Conservation (phyloP, 2,329 filamentous ascomycete genomes). For the Talaromyces sp. region DNA sequence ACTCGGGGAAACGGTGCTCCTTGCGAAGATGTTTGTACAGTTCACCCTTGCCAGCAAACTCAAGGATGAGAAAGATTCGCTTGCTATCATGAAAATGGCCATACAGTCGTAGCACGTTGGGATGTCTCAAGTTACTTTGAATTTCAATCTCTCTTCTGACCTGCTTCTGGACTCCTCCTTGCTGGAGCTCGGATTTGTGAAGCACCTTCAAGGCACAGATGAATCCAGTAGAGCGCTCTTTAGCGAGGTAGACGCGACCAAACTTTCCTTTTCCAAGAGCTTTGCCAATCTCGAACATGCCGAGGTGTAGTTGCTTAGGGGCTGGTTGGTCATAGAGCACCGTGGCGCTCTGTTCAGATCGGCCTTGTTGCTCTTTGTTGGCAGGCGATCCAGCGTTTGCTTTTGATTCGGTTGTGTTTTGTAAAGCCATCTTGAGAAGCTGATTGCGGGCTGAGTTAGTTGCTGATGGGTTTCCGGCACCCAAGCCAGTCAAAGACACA, state of each 20-base stretch:
- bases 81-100: constrained; percentile 88
- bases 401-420: constrained; percentile 67
- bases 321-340: constrained; percentile 57
- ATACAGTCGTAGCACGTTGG: constrained; percentile 78
- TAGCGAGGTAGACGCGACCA: constrained; percentile 78
- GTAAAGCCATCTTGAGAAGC: constrained; percentile 79
- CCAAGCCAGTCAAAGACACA: constrained; percentile 49
- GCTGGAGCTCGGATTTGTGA: constrained; percentile 77
- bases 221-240: constrained; percentile 74
- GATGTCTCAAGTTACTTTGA: constrained; percentile 80
- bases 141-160: constrained; percentile 86
- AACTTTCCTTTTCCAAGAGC: constrained; percentile 86
- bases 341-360: constrained; percentile 34
- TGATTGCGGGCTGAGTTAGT: constrained; percentile 66
- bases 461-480: constrained; percentile 40
- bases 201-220: constrained; percentile 84
- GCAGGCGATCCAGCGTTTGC: constrained; percentile 56
- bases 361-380: constrained; percentile 58
- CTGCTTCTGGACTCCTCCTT: constrained; percentile 81
- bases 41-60: constrained; percentile 82
- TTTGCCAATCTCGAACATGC: constrained; percentile 91
- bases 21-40: constrained; percentile 81
- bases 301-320: constrained; percentile 69
- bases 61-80: constrained; percentile 80
- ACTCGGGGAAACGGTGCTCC: constrained; percentile 77